A percentile compares a stretch with the other conserved stretches of the same genome.
Evolutionary conservation across 345 rosid species (phyloP).

Genomic region (Clausena lansium): DNA sequence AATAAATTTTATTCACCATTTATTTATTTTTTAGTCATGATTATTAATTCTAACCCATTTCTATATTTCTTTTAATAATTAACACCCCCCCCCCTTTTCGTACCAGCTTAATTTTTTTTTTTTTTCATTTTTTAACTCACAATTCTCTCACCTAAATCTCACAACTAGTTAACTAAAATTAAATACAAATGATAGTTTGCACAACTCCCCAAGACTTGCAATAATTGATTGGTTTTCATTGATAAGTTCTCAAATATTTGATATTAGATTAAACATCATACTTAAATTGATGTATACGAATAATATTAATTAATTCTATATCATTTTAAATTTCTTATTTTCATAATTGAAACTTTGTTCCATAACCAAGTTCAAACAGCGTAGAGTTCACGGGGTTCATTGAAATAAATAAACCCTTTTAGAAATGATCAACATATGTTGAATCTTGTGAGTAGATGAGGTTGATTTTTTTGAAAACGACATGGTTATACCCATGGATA

Average conservation of each 20-base stretch:
- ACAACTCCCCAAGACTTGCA: constrained; percentile 3
- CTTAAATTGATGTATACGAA: not conserved
- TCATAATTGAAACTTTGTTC: not conserved
- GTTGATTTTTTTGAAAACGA: constrained; percentile 25
- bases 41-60: no score
- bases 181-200: not conserved
- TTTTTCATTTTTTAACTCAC: not conserved
- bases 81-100: not conserved
- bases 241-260: not conserved
- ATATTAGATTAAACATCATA: not conserved
- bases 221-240: not conserved
- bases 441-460: constrained; percentile 18
- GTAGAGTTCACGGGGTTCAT: constrained; percentile 26
- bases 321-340: not conserved
- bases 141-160: not conserved
- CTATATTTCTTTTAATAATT: no score
- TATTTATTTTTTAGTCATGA: not conserved
- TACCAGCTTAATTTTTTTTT: not conserved
- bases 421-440: not conserved
- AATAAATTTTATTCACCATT: not conserved
- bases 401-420: not conserved
- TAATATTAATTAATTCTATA: no score
- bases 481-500: constrained; percentile 25
- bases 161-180: not conserved
- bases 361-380: not conserved